These are phyloP conservation scores for Fagopyrum homotropicum DNA, from an alignment of 148 eudicot genomes.

Conservation along the genomic window DNA sequence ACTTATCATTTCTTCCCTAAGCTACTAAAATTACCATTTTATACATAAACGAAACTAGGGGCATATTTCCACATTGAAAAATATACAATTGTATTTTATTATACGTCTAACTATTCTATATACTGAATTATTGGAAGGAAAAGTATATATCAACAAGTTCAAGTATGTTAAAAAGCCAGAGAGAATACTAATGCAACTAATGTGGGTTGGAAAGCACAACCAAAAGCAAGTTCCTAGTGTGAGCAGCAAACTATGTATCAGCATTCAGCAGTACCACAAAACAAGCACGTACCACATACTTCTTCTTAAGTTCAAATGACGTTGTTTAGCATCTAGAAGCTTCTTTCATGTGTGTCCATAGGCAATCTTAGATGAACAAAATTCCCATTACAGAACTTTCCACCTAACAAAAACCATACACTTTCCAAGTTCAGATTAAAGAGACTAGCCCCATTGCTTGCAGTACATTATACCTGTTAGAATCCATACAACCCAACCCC, in stretches of 20 bases:
- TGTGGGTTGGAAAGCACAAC: not conserved
- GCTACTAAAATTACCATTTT: no score
- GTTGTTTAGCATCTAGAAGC: not conserved
- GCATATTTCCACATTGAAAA: no score
- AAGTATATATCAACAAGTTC: no score
- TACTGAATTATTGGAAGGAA: no score
- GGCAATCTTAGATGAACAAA: not conserved
- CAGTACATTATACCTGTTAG: constrained; percentile 1
- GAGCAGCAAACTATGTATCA: not conserved
- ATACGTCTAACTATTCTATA: no score
- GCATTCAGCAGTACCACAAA: not conserved
- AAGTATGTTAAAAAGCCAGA: not conserved
- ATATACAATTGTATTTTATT: no score
- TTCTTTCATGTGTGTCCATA: not conserved
- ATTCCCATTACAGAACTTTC: not conserved
- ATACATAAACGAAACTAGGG: no score
- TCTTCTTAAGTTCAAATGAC: not conserved
- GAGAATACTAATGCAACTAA: not conserved
- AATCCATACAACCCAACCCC: not conserved
- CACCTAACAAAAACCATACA: not conserved
- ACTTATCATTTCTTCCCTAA: no score
- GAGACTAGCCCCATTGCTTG: not conserved
- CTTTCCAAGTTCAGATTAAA: not conserved
- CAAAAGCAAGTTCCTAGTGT: not conserved
- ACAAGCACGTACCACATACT: not conserved